Conservation (phyloP, 2,329 filamentous ascomycete species). For the Gnomoniopsis sp. region DNA sequence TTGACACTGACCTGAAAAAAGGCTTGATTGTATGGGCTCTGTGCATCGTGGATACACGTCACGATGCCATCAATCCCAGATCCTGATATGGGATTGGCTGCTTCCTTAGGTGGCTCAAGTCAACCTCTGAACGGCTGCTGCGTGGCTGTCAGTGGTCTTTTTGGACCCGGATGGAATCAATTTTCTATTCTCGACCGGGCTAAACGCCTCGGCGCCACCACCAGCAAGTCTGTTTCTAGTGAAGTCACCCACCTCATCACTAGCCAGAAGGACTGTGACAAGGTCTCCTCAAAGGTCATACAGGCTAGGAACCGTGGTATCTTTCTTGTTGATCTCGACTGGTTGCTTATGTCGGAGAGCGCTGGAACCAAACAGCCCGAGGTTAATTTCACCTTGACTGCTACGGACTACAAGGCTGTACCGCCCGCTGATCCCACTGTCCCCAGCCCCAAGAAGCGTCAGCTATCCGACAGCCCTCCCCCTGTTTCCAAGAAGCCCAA, state of each 20-base stretch:
- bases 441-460: slow-evolving; percentile 23
- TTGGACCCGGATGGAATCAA: slow-evolving; percentile 49
- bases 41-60: no score
- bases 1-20: no score
- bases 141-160: slow-evolving; percentile 59
- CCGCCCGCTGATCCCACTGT: slow-evolving; percentile 6
- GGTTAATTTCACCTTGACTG: slow-evolving; percentile 21
- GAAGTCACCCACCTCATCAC: slow-evolving; percentile 56
- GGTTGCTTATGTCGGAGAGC: slow-evolving; percentile 56
- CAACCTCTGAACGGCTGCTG: slow-evolving; percentile 43
- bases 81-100: background rate
- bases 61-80: slow-evolving; percentile 3
- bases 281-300: slow-evolving; percentile 48
- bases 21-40: no score
- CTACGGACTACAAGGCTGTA: slow-evolving; percentile 18
- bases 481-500: slow-evolving; percentile 31
- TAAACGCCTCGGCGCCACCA: slow-evolving; percentile 44
- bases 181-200: slow-evolving; percentile 43
- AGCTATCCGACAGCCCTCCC: slow-evolving; percentile 19
- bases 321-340: slow-evolving; percentile 55
- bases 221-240: slow-evolving; percentile 44
- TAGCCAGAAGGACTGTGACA: slow-evolving; percentile 49
- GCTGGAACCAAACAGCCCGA: slow-evolving; percentile 36
- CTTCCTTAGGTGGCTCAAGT: slow-evolving; percentile 14
- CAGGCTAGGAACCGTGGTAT: slow-evolving; percentile 44